Evolutionary conservation across 2,329 filamentous ascomycete genomes (phyloP).

Genomic region (Aspergillus sojae): DNA sequence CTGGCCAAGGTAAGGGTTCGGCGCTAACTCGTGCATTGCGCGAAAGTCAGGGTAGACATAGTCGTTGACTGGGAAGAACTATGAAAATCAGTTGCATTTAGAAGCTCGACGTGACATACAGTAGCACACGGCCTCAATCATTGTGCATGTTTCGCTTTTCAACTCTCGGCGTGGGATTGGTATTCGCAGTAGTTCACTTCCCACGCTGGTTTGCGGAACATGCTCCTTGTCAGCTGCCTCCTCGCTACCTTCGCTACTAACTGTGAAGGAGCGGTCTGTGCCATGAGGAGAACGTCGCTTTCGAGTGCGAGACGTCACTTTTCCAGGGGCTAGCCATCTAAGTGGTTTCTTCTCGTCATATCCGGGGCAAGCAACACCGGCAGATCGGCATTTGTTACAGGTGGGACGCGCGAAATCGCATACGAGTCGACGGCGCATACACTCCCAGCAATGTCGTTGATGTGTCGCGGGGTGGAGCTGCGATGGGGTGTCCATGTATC

Average conservation of each 20-base stretch:
- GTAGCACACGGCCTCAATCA: conserved; percentile 7
- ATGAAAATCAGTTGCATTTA: background rate
- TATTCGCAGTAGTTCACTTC: background rate
- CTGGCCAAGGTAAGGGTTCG: conserved; percentile 4
- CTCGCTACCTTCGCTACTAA: background rate
- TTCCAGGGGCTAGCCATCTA: conserved; percentile 8
- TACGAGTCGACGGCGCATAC: conserved; percentile 12
- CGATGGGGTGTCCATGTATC: background rate
- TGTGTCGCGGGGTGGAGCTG: background rate
- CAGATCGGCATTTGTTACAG: conserved; percentile 10
- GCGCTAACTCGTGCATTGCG: conserved; percentile 6
- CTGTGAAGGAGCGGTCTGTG: background rate
- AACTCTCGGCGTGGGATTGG: background rate
- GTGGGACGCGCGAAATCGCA: conserved; percentile 9
- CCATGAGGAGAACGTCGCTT: background rate
- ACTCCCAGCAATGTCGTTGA: conserved; percentile 14
- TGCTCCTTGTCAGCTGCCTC: background rate
- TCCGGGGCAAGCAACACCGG: conserved; percentile 11
- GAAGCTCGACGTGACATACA: background rate
- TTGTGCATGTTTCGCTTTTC: background rate
- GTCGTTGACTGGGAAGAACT: conserved; percentile 3
- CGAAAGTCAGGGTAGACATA: conserved; percentile 5
- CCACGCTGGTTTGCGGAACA: background rate
- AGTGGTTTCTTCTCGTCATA: conserved; percentile 14
- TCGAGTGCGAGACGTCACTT: conserved; percentile 2